Evolutionary conservation across 352 stramenopile species (phyloP).

Genomic region (Plasmopara halstedii): DNA sequence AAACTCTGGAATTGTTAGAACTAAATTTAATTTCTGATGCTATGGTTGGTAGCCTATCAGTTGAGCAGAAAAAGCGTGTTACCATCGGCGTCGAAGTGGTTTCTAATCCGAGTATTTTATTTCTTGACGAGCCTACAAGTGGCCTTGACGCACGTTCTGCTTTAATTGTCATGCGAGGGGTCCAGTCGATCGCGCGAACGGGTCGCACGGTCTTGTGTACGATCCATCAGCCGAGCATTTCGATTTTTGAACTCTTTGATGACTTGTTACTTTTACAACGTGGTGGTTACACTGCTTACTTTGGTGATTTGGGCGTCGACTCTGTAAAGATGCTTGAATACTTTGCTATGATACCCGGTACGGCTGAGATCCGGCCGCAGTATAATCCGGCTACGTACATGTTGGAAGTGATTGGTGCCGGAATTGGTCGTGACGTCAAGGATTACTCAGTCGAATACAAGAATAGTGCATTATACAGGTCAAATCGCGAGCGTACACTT

Average conservation of each 20-base stretch:
- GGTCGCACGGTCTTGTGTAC: slow-evolving; percentile 80
- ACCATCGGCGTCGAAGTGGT: slow-evolving; percentile 91
- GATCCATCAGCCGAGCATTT: slow-evolving; percentile 58
- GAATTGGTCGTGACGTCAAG: slow-evolving; percentile 11
- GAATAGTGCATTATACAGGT: slow-evolving; percentile 8
- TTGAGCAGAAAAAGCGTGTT: slow-evolving; percentile 63
- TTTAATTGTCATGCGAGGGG: slow-evolving; percentile 79
- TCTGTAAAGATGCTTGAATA: slow-evolving; percentile 80
- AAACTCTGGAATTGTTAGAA: slow-evolving; percentile 50
- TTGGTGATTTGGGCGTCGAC: slow-evolving; percentile 80
- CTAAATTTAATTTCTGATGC: slow-evolving; percentile 7
- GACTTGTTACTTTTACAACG: slow-evolving; percentile 77
- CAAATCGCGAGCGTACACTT: slow-evolving; percentile 14
- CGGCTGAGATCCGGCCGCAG: slow-evolving; percentile 19
- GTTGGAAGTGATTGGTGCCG: slow-evolving; percentile 7
- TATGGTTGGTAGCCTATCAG: slow-evolving; percentile 23
- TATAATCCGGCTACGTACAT: slow-evolving; percentile 14
- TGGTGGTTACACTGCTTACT: slow-evolving; percentile 62
- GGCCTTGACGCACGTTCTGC: slow-evolving; percentile 80
- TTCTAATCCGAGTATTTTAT: slow-evolving; percentile 89
- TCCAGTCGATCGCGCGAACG: slow-evolving; percentile 76
- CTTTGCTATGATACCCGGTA: slow-evolving; percentile 71
- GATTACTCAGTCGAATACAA: slow-evolving; percentile 12
- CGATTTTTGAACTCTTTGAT: slow-evolving; percentile 91
- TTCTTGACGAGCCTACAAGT: slow-evolving; percentile 89